phyloP scores from a whole-genome alignment of 768 basidiomycete genomes.

The Russula vinacea region DNA sequence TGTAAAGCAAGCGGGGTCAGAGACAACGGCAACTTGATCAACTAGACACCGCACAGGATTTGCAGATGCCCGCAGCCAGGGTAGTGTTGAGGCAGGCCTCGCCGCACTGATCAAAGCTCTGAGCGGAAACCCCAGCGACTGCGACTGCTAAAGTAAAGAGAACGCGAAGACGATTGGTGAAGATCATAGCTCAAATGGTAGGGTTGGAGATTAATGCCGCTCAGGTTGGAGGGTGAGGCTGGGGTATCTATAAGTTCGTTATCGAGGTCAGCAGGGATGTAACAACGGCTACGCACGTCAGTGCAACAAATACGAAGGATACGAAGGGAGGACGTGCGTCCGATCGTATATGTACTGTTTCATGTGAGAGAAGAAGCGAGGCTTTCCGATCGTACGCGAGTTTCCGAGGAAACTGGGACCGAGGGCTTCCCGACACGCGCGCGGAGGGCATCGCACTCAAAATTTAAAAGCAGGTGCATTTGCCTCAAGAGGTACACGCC shows the following conservation, averaged over 20 bases:
- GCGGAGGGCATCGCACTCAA: background rate
- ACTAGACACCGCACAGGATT: background rate
- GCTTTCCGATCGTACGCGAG: no score
- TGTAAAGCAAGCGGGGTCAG: background rate
- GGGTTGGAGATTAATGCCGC: background rate
- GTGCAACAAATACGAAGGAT: background rate
- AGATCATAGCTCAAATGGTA: background rate
- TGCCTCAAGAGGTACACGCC: no score
- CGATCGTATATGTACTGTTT: background rate
- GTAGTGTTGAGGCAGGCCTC: background rate
- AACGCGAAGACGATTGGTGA: background rate
- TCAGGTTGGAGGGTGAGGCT: background rate
- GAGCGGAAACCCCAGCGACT: constrained; percentile 4
- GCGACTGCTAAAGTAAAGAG: constrained; percentile 4
- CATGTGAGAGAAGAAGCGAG: background rate
- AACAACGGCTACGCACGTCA: background rate
- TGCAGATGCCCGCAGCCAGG: background rate
- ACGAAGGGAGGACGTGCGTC: background rate
- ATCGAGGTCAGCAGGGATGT: background rate
- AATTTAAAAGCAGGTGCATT: no score
- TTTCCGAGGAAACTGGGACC: background rate
- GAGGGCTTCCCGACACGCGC: background rate
- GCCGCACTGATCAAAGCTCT: constrained; percentile 2
- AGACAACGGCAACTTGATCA: background rate
- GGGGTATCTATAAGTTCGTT: background rate